These are phyloP conservation scores for Gynochthodes officinalis DNA, from an alignment of 257 asterid species.

Conservation along the genomic window DNA sequence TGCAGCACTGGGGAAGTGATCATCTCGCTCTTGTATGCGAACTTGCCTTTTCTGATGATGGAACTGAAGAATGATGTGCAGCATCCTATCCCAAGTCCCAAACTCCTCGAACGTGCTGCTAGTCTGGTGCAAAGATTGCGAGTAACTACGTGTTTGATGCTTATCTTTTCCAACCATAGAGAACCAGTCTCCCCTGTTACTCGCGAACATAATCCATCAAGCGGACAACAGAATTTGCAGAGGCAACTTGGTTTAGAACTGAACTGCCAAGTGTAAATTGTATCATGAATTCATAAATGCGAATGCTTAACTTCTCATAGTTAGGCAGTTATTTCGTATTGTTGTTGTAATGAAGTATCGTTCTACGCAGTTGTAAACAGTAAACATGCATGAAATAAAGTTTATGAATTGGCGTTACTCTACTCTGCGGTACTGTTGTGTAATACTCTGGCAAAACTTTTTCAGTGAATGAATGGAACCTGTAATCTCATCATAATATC, in stretches of 20 bases:
- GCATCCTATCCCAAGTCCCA: not conserved
- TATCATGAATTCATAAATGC: not conserved
- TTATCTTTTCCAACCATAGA: not conserved
- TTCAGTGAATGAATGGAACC: no score
- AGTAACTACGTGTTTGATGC: not conserved
- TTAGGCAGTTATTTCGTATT: not conserved
- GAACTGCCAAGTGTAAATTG: not conserved
- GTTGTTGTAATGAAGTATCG: not conserved
- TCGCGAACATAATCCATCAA: not conserved
- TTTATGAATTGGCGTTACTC: no score
- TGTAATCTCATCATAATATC: no score
- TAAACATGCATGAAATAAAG: no score
- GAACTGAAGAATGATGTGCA: conserved; percentile 14
- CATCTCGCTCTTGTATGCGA: conserved; percentile 91
- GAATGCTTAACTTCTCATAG: not conserved
- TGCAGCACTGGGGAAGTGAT: conserved; percentile 93
- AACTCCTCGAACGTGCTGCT: not conserved
- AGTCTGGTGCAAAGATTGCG: not conserved
- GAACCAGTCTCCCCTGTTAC: not conserved
- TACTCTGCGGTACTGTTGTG: no score
- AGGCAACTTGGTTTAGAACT: not conserved
- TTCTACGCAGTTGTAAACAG: no score
- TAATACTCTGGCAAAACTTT: no score
- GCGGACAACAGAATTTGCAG: not conserved
- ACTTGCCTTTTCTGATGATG: conserved; percentile 56